Evolutionary conservation across 2,329 filamentous ascomycete species (phyloP), one percentile per base, ranked within the genome.

Genomic region (Claviceps sp.): DNA sequence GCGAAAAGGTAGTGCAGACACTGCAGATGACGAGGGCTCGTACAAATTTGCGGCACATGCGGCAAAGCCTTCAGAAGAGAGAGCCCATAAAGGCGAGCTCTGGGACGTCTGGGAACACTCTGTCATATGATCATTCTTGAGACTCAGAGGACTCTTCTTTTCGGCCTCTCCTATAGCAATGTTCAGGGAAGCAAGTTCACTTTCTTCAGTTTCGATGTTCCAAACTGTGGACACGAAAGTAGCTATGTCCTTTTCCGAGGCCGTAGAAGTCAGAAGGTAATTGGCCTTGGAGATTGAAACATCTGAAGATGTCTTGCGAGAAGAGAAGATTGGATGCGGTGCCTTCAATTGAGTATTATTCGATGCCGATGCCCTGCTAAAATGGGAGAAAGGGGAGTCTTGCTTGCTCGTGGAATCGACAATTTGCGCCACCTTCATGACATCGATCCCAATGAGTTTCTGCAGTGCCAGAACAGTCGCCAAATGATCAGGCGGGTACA

Each of bases 371-470:
- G 57, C 59, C 0, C 68, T 69, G 4, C 67, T 64, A n/a, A 71
- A 58, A 42, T 72, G 67, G 2, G 62, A 70, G 52, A 72, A 71
- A 0, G 67, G 66, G 1, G 64, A 57, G 5, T 62, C 57, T 7
- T 70, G 66, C 24, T 63, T 63, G 54, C 65, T 66, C 16, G 68
- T 66, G 9, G 72, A 62, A 54, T 76, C 68, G 9, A 82, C 62
- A 38, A 84, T 73, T 11, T 78, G 77, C 3, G 76, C 78, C 5
- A 84, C 71, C 60, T 78, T 81, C 64, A 84, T 69, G 22, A 78
- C 60, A 37, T 79, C 72, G 1, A 69, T 66, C 2, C 81, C 80
- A 5, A 81, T 68, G 5, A 84, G 68, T 50, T 71, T 72, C 55
- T 81, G 79, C 5, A 84, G 63, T 0, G 78, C 77, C 4, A 82